A percentile compares a stretch with the other conserved stretches of the same genome.
These are phyloP conservation scores for Diaporthe sp. DNA, from an alignment of 2,329 filamentous ascomycete genomes.

Conservation along the genomic window DNA sequence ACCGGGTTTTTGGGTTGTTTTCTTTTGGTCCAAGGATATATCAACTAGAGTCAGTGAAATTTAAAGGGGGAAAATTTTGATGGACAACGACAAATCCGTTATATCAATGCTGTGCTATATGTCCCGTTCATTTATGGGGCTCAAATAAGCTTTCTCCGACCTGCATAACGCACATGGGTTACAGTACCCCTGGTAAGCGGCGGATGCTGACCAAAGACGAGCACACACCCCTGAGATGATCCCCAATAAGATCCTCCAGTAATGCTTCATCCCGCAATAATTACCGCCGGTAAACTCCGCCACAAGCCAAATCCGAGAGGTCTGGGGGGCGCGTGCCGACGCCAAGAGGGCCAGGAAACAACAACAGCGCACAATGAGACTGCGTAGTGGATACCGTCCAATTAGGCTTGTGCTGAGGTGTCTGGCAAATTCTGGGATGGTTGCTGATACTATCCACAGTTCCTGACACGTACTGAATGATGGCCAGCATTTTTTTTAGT, in stretches of 20 bases:
- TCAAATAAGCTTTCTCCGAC: slow-evolving; percentile 23
- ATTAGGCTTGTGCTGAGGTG: background rate
- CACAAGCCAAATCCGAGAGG: background rate
- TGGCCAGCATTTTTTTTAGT: no score
- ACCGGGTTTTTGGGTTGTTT: no score
- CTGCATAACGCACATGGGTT: background rate
- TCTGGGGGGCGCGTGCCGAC: background rate
- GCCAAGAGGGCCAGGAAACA: background rate
- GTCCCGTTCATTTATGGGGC: background rate
- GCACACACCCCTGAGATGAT: background rate
- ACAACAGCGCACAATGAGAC: background rate
- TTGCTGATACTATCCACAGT: no score
- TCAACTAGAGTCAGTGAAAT: no score
- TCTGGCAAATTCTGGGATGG: background rate
- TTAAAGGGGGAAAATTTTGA: background rate
- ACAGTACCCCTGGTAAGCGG: background rate
- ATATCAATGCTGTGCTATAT: background rate
- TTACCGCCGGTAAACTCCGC: background rate
- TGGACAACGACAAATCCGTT: background rate
- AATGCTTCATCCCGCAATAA: background rate
- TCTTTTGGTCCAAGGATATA: no score
- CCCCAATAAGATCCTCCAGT: background rate
- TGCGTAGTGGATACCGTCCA: background rate
- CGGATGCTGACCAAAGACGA: background rate
- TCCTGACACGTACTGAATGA: no score